A percentile compares a stretch with the other conserved stretches of the same genome.
Evolutionary conservation across 1,139 yeast species (phyloP).

Genomic region (Pneumocystis carinii): DNA sequence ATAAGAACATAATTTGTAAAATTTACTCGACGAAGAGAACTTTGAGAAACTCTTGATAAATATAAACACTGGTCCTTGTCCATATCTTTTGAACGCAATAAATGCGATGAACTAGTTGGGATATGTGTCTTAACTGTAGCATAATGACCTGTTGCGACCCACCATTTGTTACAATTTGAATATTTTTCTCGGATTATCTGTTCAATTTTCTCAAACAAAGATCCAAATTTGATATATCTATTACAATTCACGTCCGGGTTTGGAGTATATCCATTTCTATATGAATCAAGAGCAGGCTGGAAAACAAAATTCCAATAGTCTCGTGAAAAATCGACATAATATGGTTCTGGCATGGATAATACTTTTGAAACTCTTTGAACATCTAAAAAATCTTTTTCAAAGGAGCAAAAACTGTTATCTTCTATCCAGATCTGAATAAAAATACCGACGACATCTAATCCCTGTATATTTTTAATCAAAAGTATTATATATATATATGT

Average conservation of each 20-base stretch:
- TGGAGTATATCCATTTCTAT: constrained; percentile 66
- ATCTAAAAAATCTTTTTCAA: constrained; percentile 23
- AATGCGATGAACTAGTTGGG: constrained; percentile 21
- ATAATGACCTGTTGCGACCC: constrained; percentile 94
- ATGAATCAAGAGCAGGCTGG: constrained; percentile 71
- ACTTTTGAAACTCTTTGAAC: constrained; percentile 38
- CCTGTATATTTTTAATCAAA: constrained; percentile 3
- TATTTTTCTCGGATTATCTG: constrained; percentile 10
- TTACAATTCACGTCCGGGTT: constrained; percentile 92
- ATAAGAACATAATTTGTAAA: not conserved
- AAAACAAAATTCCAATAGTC: constrained; percentile 91
- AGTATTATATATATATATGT: constrained; percentile 16
- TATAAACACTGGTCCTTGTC: constrained; percentile 86
- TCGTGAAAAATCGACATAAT: constrained; percentile 62
- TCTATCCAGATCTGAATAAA: constrained; percentile 12
- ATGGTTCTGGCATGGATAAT: constrained; percentile 42
- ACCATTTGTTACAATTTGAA: constrained; percentile 19
- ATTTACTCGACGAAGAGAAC: constrained; percentile 28
- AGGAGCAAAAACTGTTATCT: constrained; percentile 6
- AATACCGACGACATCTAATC: constrained; percentile 11
- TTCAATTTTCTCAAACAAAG: constrained; percentile 41
- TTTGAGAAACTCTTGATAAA: constrained; percentile 47
- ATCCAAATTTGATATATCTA: constrained; percentile 72
- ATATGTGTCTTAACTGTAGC: constrained; percentile 24
- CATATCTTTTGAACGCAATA: constrained; percentile 45